Evolutionary conservation across 305 asterid species (phyloP), one percentile per base, ranked within the genome.

Genomic region (Galium porrigens): DNA sequence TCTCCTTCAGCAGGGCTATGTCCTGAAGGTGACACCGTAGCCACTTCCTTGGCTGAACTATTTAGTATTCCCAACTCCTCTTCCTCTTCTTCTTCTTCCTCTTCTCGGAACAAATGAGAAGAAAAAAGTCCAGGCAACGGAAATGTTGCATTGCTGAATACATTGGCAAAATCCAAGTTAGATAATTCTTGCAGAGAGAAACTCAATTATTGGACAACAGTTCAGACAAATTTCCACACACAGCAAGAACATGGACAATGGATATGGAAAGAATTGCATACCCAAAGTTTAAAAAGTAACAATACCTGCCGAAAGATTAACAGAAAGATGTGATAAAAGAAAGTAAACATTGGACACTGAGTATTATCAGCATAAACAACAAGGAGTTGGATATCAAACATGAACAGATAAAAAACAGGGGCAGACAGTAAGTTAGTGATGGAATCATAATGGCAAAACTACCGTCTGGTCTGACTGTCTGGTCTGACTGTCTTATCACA

Each of bases 71-170:
- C 77, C 71, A 80, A 83, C 63, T 84, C 91, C 56, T 80, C 85
- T 70, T 82, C 86, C 63, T 87, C 91, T 48, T 79, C 52, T 15
- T 41, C 85, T 49, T 87, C 96, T 30, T 78, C 82, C 17, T 82
- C 94, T 58, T 90, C 96, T 49, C 81, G 87, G 61, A 88, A 88
- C 36, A 78, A 77, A 70, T 63, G 82, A 68, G 83, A 70, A 39
- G 95, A 65, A 64, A 88, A 74, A 65, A 91, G 71, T 56, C 96
- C 96, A 75, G 88, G 90, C 78, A 90, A 76, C 82, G 85, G 87
- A 77, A 83, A 86, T 11, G 94, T 83, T 39, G 90, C 82, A 59
- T 89, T 89, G 85, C 97, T 89, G 94, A 71, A 76, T 5, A 11
- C 74, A 67, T 64, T 29, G 54, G 57, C 71, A 73, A 69, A 55